Conservation (phyloP, 139 green algal genomes). For the Chlorella sp. region DNA sequence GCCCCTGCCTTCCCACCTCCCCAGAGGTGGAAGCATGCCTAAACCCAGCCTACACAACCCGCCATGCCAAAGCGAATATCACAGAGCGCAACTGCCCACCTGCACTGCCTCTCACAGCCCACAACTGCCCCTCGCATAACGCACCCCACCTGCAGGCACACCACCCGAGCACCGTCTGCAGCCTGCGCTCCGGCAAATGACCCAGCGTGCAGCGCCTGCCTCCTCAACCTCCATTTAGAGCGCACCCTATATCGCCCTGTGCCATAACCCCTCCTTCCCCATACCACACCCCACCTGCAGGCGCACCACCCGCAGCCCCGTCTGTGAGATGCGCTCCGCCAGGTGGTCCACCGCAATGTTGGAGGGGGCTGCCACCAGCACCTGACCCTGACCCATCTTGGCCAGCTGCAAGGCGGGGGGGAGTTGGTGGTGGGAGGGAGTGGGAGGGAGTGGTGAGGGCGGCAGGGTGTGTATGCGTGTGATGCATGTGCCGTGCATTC, state of each 20-base stretch:
- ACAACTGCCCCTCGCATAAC: too few relatives aligned
- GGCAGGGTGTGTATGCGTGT: background rate
- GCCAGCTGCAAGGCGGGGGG: conserved; percentile 40
- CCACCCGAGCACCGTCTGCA: conserved; percentile 59
- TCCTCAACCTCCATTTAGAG: too few relatives aligned
- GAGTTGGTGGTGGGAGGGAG: background rate
- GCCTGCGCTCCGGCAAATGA: conserved; percentile 91
- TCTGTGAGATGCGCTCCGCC: conserved; percentile 89
- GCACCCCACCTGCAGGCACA: too few relatives aligned
- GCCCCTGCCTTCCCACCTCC: too few relatives aligned
- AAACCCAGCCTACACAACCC: too few relatives aligned
- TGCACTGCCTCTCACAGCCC: too few relatives aligned
- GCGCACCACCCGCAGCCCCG: conserved; percentile 96
- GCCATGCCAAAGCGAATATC: too few relatives aligned
- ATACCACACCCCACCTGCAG: conserved; percentile 58
- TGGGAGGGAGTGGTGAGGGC: conserved; percentile 8
- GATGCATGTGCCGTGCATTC: too few relatives aligned
- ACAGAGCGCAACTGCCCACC: too few relatives aligned
- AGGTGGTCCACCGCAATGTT: conserved; percentile 99
- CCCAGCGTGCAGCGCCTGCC: conserved; percentile 95
- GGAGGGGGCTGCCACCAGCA: conserved; percentile 94
- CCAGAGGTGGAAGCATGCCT: too few relatives aligned
- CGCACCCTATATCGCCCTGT: background rate
- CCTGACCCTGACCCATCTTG: conserved; percentile 72
- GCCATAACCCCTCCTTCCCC: background rate